Percentiles rank a stretch among this genome's conserved stretches.
Evolutionary conservation across 2,329 filamentous ascomycete genomes (phyloP).

Genomic region (Parascedosporium putredinis): DNA sequence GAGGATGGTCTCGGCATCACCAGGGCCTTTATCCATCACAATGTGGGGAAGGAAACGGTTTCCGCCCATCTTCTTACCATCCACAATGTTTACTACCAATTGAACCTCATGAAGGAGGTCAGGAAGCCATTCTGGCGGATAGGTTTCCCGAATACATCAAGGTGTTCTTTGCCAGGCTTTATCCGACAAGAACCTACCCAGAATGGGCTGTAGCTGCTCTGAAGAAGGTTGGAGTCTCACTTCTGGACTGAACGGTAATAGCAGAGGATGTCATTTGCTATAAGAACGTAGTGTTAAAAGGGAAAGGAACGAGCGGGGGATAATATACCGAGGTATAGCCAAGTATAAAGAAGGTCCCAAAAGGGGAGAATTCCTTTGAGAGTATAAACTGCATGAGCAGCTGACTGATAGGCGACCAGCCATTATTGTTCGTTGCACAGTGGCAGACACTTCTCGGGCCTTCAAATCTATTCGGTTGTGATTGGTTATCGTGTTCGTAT

Average conservation of each 20-base stretch:
- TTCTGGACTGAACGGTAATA: constrained; percentile 30
- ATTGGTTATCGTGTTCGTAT: constrained; percentile 2
- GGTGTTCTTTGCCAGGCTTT: constrained; percentile 66
- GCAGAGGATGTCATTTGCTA: neutral
- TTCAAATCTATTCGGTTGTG: neutral
- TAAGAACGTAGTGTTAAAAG: neutral
- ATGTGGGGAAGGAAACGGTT: constrained; percentile 88
- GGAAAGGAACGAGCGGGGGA: too few relatives aligned
- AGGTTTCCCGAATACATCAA: constrained; percentile 67
- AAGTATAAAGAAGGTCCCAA: too few relatives aligned
- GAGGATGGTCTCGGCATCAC: constrained; percentile 69
- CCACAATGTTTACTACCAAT: constrained; percentile 90
- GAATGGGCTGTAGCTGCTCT: constrained; percentile 77
- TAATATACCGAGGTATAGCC: too few relatives aligned
- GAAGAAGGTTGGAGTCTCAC: constrained; percentile 66
- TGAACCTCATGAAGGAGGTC: constrained; percentile 68
- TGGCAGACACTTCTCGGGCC: neutral
- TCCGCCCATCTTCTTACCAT: constrained; percentile 78
- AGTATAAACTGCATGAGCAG: too few relatives aligned
- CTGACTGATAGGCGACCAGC: too few relatives aligned
- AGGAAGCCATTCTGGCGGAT: constrained; percentile 75
- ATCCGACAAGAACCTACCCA: constrained; percentile 57
- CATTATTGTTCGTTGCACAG: neutral
- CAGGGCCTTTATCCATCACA: constrained; percentile 81
- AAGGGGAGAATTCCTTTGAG: too few relatives aligned